Evolutionary conservation across 2,329 filamentous ascomycete genomes (phyloP), one percentile per base, ranked within the genome.

Genomic region (Pseudogymnoascus sp.): DNA sequence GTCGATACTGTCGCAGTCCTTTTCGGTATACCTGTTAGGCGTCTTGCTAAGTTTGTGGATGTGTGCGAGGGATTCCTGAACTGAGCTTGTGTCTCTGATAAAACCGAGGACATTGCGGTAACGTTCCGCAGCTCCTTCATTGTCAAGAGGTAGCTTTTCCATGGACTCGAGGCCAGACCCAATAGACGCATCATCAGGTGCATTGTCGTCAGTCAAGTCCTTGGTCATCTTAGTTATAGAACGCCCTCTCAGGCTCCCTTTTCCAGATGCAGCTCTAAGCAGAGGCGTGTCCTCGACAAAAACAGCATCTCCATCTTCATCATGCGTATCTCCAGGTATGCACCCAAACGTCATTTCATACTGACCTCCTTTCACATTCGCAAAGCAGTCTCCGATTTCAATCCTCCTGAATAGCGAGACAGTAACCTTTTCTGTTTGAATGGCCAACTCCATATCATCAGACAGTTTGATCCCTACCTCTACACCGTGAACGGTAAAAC

Each of bases 321-420:
- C 72, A 39, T 71, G 67, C 2, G 68, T 69, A 41, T 69, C 71
- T 60, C 69, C 73, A 20, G 70, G 70, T 15, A 77, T 61, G 3
- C 71, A 68, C 6, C 73, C 75, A 65, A 81, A 80, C 0, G 75
- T 79, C 73, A 81, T 80, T 67, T 81, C 78, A 62, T 67, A 71
- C 63, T 78, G 71, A n/a, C 77, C 77, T 20, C 78, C 79, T 67
- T 82, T 82, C 57, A 82, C 68, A 66, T 81, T 82, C n/a, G 75
- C 78, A 66, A 77, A 82, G 9, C 81, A 77, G 63, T 82, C 77
- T 4, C 76, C 76, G 35, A 82, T 74, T n/a, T 77, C 74, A 35
- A 82, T 78, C 4, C 74, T 71, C 38, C 80, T 71, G 64, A 82
- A 80, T 0, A 83, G 69, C 2, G 70, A 71, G 18, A 82, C 75